Percentiles rank a stretch among this genome's conserved stretches.
These are phyloP conservation scores for Kodamaea fungicola DNA, from an alignment of 1,139 yeast species.

Conservation along the genomic window DNA sequence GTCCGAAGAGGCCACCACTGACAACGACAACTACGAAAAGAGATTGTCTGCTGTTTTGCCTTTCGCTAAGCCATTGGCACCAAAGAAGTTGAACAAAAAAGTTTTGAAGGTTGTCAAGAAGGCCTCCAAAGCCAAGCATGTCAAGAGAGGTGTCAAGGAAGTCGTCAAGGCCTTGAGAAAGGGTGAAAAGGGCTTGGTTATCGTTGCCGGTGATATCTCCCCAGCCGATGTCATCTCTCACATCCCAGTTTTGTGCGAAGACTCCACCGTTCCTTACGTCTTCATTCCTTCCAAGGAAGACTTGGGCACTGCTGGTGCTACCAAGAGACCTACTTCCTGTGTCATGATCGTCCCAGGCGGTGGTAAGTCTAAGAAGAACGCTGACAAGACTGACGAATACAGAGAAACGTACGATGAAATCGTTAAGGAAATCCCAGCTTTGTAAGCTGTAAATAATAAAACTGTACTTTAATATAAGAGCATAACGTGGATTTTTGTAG, in stretches of 20 bases:
- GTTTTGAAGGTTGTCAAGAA: conserved; percentile 93
- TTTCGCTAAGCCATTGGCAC: conserved; percentile 93
- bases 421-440: conserved; percentile 75
- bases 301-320: conserved; percentile 97
- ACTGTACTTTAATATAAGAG: conserved; percentile 4
- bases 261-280: conserved; percentile 80
- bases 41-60: conserved; percentile 88
- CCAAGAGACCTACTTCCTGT: conserved; percentile 98
- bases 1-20: conserved; percentile 29
- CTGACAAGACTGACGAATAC: conserved; percentile 83
- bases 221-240: conserved; percentile 98
- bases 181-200: conserved; percentile 95
- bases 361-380: conserved; percentile 76
- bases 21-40: conserved; percentile 82
- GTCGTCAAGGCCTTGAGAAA: conserved; percentile 96
- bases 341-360: conserved; percentile 98
- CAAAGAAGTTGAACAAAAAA: conserved; percentile 94
- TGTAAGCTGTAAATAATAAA: conserved; percentile 14
- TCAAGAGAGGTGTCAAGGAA: conserved; percentile 97
- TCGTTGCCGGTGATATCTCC: conserved; percentile 96
- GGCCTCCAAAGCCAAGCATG: conserved; percentile 97
- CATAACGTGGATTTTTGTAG: neutral
- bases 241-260: conserved; percentile 96
- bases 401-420: conserved; percentile 91
- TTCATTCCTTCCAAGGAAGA: conserved; percentile 98